These are phyloP conservation scores for Hypoxylon perforatum DNA, from an alignment of 495 filamentous ascomycete species.

Conservation along the genomic window DNA sequence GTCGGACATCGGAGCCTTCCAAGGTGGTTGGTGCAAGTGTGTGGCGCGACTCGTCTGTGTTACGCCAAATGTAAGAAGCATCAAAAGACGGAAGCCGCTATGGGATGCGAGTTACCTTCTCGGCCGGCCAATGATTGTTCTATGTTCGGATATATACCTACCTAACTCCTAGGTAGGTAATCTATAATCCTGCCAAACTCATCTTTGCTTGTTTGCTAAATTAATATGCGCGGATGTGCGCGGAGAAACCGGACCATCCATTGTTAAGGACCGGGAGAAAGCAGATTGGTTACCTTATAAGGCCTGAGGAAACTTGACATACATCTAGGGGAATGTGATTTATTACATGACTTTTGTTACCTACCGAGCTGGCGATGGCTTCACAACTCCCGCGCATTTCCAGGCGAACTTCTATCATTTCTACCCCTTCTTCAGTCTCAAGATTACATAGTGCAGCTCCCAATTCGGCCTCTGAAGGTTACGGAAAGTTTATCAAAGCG, in stretches of 20 bases:
- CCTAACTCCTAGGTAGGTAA: neutral
- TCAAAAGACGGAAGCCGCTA: too few relatives aligned
- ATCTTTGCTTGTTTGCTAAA: neutral
- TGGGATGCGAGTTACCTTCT: too few relatives aligned
- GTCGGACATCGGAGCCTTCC: too few relatives aligned
- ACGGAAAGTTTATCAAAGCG: neutral
- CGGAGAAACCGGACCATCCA: neutral
- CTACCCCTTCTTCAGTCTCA: neutral
- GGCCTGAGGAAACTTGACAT: neutral
- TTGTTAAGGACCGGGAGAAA: neutral
- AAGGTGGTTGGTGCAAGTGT: too few relatives aligned
- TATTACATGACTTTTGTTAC: neutral
- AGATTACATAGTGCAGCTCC: neutral
- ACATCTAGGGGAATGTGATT: neutral
- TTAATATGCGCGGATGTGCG: neutral
- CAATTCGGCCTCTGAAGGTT: neutral
- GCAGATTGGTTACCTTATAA: neutral
- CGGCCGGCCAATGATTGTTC: too few relatives aligned
- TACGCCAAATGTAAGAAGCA: too few relatives aligned
- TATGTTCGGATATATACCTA: neutral
- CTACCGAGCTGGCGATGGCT: neutral
- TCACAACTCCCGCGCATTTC: neutral
- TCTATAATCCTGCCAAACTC: neutral
- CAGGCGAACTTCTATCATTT: neutral
- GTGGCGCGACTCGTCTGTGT: too few relatives aligned